These are phyloP conservation scores for Triticum aestivum DNA, from an alignment of 176 grass and related monocot species.

Conservation along the genomic window IWGSC_CS_RefSeq_v2.1 NC_057802.1:176013734-176014233, in stretches of 20 bases:
- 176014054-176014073: slow-evolving; percentile 63
- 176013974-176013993: slow-evolving; percentile 58
- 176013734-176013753: background rate
- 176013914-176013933: slow-evolving; percentile 25
- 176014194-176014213: no score
- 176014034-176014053: slow-evolving; percentile 78
- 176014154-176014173: no score
- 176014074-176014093: slow-evolving; percentile 27
- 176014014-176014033: slow-evolving; percentile 62
- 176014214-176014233: no score
- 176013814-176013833: slow-evolving; percentile 74
- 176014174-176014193: no score
- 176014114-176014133: background rate
- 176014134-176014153: no score
- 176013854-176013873: slow-evolving; percentile 75
- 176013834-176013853: slow-evolving; percentile 52
- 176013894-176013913: slow-evolving; percentile 60
- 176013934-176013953: slow-evolving; percentile 6
- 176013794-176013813: slow-evolving; percentile 72
- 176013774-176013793: slow-evolving; percentile 30
- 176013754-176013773: background rate
- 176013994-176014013: slow-evolving; percentile 58
- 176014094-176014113: slow-evolving; percentile 11
- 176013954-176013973: slow-evolving; percentile 12
- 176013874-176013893: slow-evolving; percentile 75